phyloP scores from a whole-genome alignment of 2,329 filamentous ascomycete species.

The Alternaria tenuissima region DNA sequence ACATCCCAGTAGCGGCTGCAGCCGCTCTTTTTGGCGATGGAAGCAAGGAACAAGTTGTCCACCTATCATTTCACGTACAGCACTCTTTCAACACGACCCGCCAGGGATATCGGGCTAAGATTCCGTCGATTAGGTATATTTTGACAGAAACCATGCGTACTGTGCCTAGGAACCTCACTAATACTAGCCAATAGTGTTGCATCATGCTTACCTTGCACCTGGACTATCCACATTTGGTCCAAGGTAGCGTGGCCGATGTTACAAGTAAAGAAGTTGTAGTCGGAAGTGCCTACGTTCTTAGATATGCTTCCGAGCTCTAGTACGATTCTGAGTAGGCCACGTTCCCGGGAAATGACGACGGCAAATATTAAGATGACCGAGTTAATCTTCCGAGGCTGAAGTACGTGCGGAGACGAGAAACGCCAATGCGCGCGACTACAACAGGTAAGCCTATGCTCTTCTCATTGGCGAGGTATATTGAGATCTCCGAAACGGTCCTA shows the following conservation, averaged over 20 bases:
- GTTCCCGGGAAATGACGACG: conserved; percentile 1
- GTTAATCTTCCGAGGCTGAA: conserved; percentile 11
- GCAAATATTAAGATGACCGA: conserved; percentile 9
- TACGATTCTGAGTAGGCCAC: neutral
- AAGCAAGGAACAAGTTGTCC: neutral
- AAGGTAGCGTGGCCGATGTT: neutral
- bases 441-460: neutral
- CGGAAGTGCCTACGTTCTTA: neutral
- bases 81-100: neutral
- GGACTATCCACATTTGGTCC: neutral
- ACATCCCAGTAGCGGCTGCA: neutral
- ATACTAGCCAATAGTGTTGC: neutral
- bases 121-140: neutral
- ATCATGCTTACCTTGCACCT: conserved; percentile 1
- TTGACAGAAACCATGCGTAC: neutral
- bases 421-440: conserved; percentile 6
- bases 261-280: neutral
- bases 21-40: neutral
- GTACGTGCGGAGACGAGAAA: conserved; percentile 13
- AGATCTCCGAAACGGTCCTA: conserved; percentile 1
- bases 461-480: conserved; percentile 13
- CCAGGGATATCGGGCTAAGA: neutral
- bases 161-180: neutral
- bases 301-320: neutral
- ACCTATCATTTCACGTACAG: neutral